Evolutionary conservation across 1,284 basidiomycete species (phyloP).

Genomic region (Lignosus rhinocerotis): DNA sequence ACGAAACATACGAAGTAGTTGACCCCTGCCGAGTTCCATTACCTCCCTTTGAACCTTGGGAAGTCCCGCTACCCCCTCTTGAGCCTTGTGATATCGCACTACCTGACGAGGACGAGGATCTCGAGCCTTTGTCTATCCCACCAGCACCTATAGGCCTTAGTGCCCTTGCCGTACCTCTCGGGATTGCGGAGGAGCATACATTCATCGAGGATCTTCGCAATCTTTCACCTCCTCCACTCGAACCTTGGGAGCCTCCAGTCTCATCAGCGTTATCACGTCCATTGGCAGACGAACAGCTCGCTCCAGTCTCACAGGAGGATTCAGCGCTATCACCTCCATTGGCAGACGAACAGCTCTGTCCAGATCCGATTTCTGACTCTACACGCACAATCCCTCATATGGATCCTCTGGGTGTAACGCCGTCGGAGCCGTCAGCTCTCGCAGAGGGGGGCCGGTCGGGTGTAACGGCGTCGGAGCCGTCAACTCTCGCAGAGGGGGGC

Average conservation of each 20-base stretch:
- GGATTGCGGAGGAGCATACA: too few relatives aligned
- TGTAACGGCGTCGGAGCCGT: background rate
- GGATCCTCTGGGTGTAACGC: slow-evolving; percentile 10
- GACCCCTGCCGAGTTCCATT: too few relatives aligned
- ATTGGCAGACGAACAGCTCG: background rate
- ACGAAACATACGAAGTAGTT: too few relatives aligned
- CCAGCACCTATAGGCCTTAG: background rate
- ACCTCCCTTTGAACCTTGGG: background rate
- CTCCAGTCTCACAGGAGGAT: background rate
- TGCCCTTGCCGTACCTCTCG: too few relatives aligned
- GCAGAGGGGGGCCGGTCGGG: background rate
- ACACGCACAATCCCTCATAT: slow-evolving; percentile 3
- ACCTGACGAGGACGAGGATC: background rate
- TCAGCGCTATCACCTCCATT: background rate
- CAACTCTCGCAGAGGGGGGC: background rate
- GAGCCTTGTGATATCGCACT: slow-evolving; percentile 7
- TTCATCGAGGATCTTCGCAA: too few relatives aligned
- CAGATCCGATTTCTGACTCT: background rate
- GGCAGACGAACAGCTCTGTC: background rate
- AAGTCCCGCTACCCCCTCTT: slow-evolving; percentile 3
- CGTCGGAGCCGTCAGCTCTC: background rate
- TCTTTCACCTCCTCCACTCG: too few relatives aligned
- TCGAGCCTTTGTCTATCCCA: background rate
- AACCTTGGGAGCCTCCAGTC: too few relatives aligned
- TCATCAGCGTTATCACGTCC: background rate